These are phyloP conservation scores for Naumovozyma dairenensis DNA, from an alignment of 805 yeast genomes.

Conservation along the genomic window DNA sequence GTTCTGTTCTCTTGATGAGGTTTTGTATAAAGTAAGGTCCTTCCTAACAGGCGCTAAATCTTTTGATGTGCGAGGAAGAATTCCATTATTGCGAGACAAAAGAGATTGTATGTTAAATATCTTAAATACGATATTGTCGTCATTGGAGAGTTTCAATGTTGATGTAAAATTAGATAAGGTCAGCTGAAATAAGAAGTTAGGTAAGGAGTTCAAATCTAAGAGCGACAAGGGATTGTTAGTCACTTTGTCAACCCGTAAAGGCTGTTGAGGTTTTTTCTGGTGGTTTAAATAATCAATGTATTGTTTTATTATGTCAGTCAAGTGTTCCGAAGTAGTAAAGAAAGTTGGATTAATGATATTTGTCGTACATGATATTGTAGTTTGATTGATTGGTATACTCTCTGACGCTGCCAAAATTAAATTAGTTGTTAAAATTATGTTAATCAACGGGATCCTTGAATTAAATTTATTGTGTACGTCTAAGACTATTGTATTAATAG, in stretches of 20 bases:
- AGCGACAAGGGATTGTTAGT: background rate
- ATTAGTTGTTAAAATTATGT: constrained; percentile 21
- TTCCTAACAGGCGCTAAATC: background rate
- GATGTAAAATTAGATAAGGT: constrained; percentile 20
- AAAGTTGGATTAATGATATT: constrained; percentile 25
- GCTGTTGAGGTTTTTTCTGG: too few species aligned
- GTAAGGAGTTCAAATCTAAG: constrained; percentile 6
- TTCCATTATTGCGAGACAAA: constrained; percentile 8
- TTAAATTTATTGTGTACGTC: constrained; percentile 13
- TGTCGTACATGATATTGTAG: constrained; percentile 15
- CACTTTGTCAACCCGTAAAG: too few species aligned
- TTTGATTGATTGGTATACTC: constrained; percentile 10
- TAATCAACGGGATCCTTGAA: constrained; percentile 25
- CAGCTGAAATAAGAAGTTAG: constrained; percentile 18
- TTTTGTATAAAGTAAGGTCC: background rate
- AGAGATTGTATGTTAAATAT: constrained; percentile 16
- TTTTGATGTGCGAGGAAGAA: background rate
- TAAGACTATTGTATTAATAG: constrained; percentile 19
- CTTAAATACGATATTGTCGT: constrained; percentile 16
- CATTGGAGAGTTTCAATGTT: constrained; percentile 14
- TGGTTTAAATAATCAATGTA: too few species aligned
- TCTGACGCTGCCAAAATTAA: constrained; percentile 14
- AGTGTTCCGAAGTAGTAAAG: constrained; percentile 15
- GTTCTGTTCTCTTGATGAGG: constrained; percentile 3
- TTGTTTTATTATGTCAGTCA: too few species aligned